Conservation (phyloP, 768 basidiomycete genomes). For the Phanerochaete sordida region DNA sequence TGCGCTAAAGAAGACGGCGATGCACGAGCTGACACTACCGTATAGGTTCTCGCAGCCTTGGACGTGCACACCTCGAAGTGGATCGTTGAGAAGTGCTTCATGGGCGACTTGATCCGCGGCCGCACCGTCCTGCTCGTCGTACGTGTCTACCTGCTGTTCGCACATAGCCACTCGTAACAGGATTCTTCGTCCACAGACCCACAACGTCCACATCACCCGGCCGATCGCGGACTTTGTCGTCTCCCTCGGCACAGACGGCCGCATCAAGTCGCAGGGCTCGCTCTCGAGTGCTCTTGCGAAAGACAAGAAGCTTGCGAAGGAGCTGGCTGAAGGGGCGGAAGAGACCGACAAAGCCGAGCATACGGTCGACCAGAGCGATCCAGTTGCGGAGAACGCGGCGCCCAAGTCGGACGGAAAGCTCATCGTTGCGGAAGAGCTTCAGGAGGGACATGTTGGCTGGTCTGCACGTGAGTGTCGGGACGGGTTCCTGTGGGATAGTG, state of each 20-base stretch:
- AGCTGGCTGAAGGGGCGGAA: constrained; percentile 18
- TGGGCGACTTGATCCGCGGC: constrained; percentile 39
- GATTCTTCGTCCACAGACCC: constrained; percentile 32
- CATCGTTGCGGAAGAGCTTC: constrained; percentile 63
- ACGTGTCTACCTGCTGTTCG: constrained; percentile 13
- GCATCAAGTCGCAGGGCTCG: constrained; percentile 45
- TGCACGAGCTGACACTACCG: neutral
- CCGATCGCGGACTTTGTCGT: constrained; percentile 57
- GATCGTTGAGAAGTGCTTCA: constrained; percentile 45
- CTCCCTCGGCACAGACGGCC: constrained; percentile 51
- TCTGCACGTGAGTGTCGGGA: constrained; percentile 28
- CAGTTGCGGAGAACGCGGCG: neutral
- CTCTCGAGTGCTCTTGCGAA: constrained; percentile 43
- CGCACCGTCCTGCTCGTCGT: constrained; percentile 48
- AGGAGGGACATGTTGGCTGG: constrained; percentile 56
- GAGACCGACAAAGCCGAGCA: constrained; percentile 21
- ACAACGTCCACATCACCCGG: constrained; percentile 49
- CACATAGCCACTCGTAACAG: neutral
- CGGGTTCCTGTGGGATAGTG: neutral
- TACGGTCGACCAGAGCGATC: neutral
- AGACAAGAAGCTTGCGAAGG: constrained; percentile 27
- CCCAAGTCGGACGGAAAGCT: constrained; percentile 46
- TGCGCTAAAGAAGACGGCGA: neutral
- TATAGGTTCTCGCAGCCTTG: constrained; percentile 39
- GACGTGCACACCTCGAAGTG: constrained; percentile 46